Evolutionary conservation across 208 protist genomes (phyloP), one percentile per base, ranked within the genome.

Genomic region (Leishmania martiniquensis): DNA sequence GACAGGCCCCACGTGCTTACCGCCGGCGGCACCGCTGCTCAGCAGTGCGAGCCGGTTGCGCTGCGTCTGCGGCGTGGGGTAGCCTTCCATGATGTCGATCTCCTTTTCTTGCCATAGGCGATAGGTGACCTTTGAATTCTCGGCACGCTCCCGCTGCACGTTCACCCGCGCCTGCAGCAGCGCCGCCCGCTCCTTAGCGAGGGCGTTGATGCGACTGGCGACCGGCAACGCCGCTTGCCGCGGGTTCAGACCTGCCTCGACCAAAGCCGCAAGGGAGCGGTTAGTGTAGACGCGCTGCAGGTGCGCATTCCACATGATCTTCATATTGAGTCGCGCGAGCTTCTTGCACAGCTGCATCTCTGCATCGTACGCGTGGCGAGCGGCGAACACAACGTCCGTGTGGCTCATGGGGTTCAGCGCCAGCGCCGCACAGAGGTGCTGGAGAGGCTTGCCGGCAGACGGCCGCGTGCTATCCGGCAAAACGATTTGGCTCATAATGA

Each of bases 61-160:
- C 62, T 84, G 80, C 45, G 75, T 78, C 80, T 84, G 75, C 54
- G 75, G 80, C 3, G 37, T 52, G 20, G 80, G 75, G 75, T 84
- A 84, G 63, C 80, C 80, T 29, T 79, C 75, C 69, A 76, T 76
- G 54, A 96, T 89, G 68, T 97, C 92, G 63, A 96, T 93, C 75
- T 89, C 83, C 52, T 78, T 70, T n/a, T 91, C 89, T 2, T 83
- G 83, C 92, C 94, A 97, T 15, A 97, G 69, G 12, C 90, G 86
- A 80, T 96, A 96, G 29, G 94, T 85, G 69, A 88, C 82, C 80
- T 91, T 92, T 7, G 94, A 91, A 54, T 96, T 97, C 51, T 94
- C 91, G 13, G 79, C 59, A 25, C 94, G 86, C 73, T 93, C 89
- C 22, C 86, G 84, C 44, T 89, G 88, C 0, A 95, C 67, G 32